Evolutionary conservation across 805 yeast species (phyloP), one percentile per base, ranked within the genome.

Genomic region (Kuraishia capsulata): DNA sequence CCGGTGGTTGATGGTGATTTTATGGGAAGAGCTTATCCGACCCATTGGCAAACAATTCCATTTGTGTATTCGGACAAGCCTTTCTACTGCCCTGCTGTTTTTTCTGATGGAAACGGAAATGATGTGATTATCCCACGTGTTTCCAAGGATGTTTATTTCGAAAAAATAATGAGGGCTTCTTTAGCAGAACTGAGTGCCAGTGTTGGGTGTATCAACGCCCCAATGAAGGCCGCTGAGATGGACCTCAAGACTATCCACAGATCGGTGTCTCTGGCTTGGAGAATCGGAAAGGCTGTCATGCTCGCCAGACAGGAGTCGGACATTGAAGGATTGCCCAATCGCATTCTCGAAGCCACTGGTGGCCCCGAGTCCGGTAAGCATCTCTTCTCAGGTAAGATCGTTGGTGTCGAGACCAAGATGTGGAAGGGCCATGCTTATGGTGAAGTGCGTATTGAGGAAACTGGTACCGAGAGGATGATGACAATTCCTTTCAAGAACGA

Each of bases 21-120:
- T 35, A 69, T 68, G 74, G 74, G 74, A 5, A 53, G 74, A 45
- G 74, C 73, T 10, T 64, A 65, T 46, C 71, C 73, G 9, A 65
- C 69, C 2, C 57, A 52, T 28, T 63, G 61, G 54, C 73, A 68
- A 46, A 61, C 62, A 4, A 42, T 52, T 20, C 65, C 73, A 4
- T 52, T 51, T 19, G 60, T 52, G 3, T 32, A 31, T 11, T 19
- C 26, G 9, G 41, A 35, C 20, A 48, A 44, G 24, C 52, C 53
- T 21, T 57, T 47, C 42, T 54, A 52, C 24, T 46, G 57, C 5
- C 57, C 55, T 29, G 36, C 45, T 37, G 50, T 50, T 17, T 48
- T 56, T 35, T 46, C 54, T 24, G 54, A 59, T 47, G 72, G 73
- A 32, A 66, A 67, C 51, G 56, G 56, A 33, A 41, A 52, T 16